Evolutionary conservation across 1,139 yeast species (phyloP).

Genomic region (Blastobotrys buckinghamii): DNA sequence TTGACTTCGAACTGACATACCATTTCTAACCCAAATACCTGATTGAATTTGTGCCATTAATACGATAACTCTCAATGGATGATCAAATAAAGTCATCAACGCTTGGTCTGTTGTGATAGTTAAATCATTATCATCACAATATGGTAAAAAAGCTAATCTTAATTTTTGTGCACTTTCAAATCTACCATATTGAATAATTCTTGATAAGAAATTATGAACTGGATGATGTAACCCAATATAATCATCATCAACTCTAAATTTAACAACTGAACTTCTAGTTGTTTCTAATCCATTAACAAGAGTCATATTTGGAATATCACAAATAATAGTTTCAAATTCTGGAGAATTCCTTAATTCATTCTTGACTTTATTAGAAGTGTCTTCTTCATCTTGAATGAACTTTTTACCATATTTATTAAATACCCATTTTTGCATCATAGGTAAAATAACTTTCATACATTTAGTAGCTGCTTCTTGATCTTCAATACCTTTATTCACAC

Average conservation of each 20-base stretch:
- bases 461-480: constrained; percentile 20
- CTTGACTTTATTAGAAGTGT: too few species aligned
- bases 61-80: constrained; percentile 71
- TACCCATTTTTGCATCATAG: constrained; percentile 29
- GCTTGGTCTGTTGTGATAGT: constrained; percentile 14
- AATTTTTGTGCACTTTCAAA: constrained; percentile 32
- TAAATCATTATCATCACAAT: constrained; percentile 7
- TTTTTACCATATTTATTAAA: constrained; percentile 19
- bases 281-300: constrained; percentile 13
- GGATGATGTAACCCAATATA: constrained; percentile 76
- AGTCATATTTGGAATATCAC: constrained; percentile 10
- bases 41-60: constrained; percentile 66
- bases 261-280: constrained; percentile 25
- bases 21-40: constrained; percentile 91
- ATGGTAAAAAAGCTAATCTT: constrained; percentile 21
- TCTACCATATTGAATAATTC: constrained; percentile 54
- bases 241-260: constrained; percentile 41
- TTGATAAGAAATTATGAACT: constrained; percentile 64
- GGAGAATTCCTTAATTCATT: constrained; percentile 6
- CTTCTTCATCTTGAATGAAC: constrained; percentile 18
- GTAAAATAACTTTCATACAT: constrained; percentile 25
- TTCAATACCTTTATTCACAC: constrained; percentile 34
- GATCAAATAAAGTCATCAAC: constrained; percentile 49
- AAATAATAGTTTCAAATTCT: constrained; percentile 13
- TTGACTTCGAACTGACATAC: constrained; percentile 71